Conservation (phyloP, 345 rosid genomes). For the Euclidium syriacum region DNA sequence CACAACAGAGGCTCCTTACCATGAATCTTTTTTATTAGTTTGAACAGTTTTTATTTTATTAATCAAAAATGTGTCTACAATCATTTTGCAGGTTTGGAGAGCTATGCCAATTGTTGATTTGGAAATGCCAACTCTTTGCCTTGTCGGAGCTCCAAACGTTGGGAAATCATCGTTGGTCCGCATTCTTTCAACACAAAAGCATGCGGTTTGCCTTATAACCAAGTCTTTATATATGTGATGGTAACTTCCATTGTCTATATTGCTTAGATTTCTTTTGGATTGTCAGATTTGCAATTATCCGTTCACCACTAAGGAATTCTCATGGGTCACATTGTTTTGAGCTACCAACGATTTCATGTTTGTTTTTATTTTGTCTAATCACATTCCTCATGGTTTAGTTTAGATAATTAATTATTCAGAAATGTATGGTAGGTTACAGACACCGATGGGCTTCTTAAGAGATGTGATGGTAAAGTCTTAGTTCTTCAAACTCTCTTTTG, state of each 20-base stretch:
- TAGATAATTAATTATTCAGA: conserved; percentile 8
- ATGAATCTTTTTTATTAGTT: not conserved
- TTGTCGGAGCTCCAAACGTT: conserved; percentile 97
- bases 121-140: conserved; percentile 90
- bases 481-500: conserved; percentile 4
- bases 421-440: conserved; percentile 69
- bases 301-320: conserved; percentile 91
- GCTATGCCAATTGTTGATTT: conserved; percentile 96
- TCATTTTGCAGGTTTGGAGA: conserved; percentile 62
- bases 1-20: conserved; percentile 62
- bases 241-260: not conserved
- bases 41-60: not conserved
- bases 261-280: conserved; percentile 12
- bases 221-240: not conserved
- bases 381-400: conserved; percentile 1
- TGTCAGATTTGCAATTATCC: conserved; percentile 91
- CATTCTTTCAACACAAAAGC: conserved; percentile 83
- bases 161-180: conserved; percentile 96
- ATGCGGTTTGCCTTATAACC: conserved; percentile 54
- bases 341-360: conserved; percentile 77
- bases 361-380: not conserved
- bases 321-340: conserved; percentile 79
- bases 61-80: not conserved
- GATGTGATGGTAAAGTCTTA: conserved; percentile 65
- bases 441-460: conserved; percentile 86